Evolutionary conservation across 2,329 filamentous ascomycete genomes (phyloP).

Genomic region (Purpureocillium lavendulum): DNA sequence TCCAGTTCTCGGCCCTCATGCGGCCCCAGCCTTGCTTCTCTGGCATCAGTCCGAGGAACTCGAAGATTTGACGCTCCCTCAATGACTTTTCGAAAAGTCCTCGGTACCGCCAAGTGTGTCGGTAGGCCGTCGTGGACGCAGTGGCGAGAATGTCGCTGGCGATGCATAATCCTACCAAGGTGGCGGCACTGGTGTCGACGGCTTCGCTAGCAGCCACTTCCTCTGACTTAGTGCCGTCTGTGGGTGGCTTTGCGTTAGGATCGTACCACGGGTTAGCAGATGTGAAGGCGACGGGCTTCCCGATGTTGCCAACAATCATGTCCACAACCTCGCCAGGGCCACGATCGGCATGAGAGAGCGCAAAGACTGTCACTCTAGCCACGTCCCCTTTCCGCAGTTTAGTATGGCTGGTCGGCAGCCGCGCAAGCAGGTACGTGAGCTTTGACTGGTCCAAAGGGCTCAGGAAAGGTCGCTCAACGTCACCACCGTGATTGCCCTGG

Average conservation of each 20-base stretch:
- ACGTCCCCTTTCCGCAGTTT: constrained; percentile 78
- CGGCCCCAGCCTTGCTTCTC: constrained; percentile 71
- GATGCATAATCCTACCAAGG: constrained; percentile 74
- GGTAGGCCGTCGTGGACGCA: constrained; percentile 65
- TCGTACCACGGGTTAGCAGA: constrained; percentile 55
- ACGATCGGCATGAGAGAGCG: constrained; percentile 75
- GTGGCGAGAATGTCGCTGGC: constrained; percentile 71
- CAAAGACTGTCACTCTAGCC: constrained; percentile 78
- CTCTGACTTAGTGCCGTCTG: constrained; percentile 17
- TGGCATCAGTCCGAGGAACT: constrained; percentile 64
- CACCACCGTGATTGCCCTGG: constrained; percentile 34
- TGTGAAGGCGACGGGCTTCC: constrained; percentile 66
- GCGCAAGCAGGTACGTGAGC: constrained; percentile 73
- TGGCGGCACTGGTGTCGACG: constrained; percentile 61
- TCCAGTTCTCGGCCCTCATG: constrained; percentile 77
- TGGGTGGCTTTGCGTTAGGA: constrained; percentile 25
- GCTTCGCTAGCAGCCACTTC: constrained; percentile 30
- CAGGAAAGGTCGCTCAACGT: constrained; percentile 55
- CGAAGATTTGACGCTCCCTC: constrained; percentile 61
- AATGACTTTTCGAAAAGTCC: constrained; percentile 71
- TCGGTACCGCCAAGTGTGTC: constrained; percentile 81
- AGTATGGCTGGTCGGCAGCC: constrained; percentile 67
- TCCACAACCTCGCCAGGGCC: constrained; percentile 90
- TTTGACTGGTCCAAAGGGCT: constrained; percentile 79
- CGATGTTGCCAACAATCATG: constrained; percentile 74